These are phyloP conservation scores for Penicillium sp. DNA, from an alignment of 2,329 filamentous ascomycete species.

Conservation along the genomic window DNA sequence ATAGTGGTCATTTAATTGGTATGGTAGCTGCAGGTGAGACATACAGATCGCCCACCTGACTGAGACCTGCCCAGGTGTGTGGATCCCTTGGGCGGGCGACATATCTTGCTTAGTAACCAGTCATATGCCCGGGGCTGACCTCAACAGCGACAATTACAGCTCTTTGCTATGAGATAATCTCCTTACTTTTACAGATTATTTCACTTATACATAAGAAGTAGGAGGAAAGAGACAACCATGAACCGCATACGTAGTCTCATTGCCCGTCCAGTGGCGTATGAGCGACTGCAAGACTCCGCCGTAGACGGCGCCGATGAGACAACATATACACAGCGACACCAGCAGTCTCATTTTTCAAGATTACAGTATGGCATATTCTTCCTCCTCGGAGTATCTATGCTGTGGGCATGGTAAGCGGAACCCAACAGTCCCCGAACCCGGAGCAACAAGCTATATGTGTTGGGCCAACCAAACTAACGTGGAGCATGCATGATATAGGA, in stretches of 20 bases:
- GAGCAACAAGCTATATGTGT: neutral
- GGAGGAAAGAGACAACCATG: constrained; percentile 22
- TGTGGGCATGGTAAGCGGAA: constrained; percentile 82
- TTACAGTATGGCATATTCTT: constrained; percentile 82
- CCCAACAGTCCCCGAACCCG: neutral
- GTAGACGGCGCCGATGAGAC: constrained; percentile 33
- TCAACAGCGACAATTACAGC: neutral
- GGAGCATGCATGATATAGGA: constrained; percentile 52
- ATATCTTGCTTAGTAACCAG: constrained; percentile 4
- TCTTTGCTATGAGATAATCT: neutral
- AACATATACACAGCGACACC: constrained; percentile 9
- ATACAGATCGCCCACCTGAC: neutral
- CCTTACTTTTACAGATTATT: neutral
- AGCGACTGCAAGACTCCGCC: constrained; percentile 30
- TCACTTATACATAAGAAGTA: too few relatives aligned
- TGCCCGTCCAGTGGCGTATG: constrained; percentile 30
- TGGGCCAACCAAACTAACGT: neutral
- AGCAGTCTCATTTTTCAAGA: constrained; percentile 65
- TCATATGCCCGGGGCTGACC: neutral
- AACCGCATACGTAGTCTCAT: constrained; percentile 37
- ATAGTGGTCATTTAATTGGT: neutral
- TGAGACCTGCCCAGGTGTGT: neutral
- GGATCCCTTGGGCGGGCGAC: neutral
- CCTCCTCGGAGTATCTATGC: constrained; percentile 84
- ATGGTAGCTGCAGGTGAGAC: neutral